Base-by-base conservation (phyloP, 352 stramenopile genomes). In the Phytophthora meadii region DNA sequence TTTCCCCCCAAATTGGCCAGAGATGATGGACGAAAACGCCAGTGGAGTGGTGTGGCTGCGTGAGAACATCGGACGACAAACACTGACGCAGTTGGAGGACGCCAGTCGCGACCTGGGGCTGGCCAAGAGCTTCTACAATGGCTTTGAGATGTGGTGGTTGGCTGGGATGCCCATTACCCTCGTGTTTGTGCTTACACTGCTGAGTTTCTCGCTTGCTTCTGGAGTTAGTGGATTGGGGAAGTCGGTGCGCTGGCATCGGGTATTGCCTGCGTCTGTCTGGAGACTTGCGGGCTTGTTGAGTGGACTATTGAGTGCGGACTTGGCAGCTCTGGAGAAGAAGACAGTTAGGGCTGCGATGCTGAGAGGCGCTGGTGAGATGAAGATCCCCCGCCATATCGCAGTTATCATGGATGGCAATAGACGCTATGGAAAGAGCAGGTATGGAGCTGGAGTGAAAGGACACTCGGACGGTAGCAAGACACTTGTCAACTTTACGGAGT, bases 321-420 rank as follows among this genome's bases (percentile, higher is more conserved):
- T 57, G 45, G 54, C 27, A 49, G 22, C 8, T 10, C 9, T 61
- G 44, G 47, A 64, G 36, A 57, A 54, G 34, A 65, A 70, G 50
- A 51, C 32, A 17, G 32, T 42, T 17, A 50, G 50, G 36, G 39
- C 41, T 11, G 25, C 34, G 15, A 56, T 49, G 12, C 36, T 65
- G 14, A 30, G 46, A 44, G 53, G 68, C 27, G 7, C 12, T 7
- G 30, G 22, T 9, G 73, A 72, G 37, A 32, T 76, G 10, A 76
- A 65, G 72, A 84, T 92, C 40, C 87, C 87, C 1, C 70, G 77
- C 9, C 97, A 99, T 55, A 89, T 99, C 17, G 97, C 95, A 0
- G 90, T 99, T 50, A 98, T 99, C 64, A 98, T 98, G 82, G 97
- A 99, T 64, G 97, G 97, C 37, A 99, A 99, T 68, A 89, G 94